Base-by-base conservation (phyloP, 2,329 filamentous ascomycete species). In the Penicillium vulpinum region DNA sequence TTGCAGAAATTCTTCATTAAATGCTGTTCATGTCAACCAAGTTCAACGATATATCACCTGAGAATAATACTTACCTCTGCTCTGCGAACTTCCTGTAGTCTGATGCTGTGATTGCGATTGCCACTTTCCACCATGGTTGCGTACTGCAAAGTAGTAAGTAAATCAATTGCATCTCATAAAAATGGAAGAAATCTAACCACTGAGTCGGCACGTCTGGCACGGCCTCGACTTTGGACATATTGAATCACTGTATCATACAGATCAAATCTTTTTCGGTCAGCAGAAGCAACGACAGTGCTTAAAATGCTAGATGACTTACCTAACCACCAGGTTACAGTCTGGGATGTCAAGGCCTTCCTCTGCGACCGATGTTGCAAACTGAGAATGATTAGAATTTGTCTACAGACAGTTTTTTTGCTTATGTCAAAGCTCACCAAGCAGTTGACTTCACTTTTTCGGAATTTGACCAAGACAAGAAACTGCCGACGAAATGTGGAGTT, bases 211-310 rank as follows among this genome's bases (percentile, higher is more conserved):
- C 91, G 89, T 38, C 94, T 84, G 13, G 94, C 94, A 52, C 94
- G 85, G 0, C 94, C 94, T 60, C 91, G 85, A 15, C 92, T 97
- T 72, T 99, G 94, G 21, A 97, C 87, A 70, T 97, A 97, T 68
- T 96, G 90, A 51, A 97, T 97, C 73, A 96, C 86, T 0, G 93
- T 97, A 11, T 83, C 81, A 74, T 92, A 96, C 2, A 96, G 82
- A 69, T 97, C 91, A 67, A 97, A 99, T 2, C 92, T 77, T n/a
- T 11, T 2, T 39, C 3, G 18, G 26, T 70, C 29, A 69, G 61
- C n/a, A 22, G 11, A 11, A 13, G 50, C 8, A 10, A 24, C 11
- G 15, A 4, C 10, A n/a, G 13, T n/a, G 11, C 2, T 26, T 39
- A 2, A 18, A 21, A 36, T 24, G 10, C 22, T 22, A 2, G 2